Base-by-base conservation (phyloP, 2,329 filamentous ascomycete species). In the Sporothrix schenckii region DNA sequence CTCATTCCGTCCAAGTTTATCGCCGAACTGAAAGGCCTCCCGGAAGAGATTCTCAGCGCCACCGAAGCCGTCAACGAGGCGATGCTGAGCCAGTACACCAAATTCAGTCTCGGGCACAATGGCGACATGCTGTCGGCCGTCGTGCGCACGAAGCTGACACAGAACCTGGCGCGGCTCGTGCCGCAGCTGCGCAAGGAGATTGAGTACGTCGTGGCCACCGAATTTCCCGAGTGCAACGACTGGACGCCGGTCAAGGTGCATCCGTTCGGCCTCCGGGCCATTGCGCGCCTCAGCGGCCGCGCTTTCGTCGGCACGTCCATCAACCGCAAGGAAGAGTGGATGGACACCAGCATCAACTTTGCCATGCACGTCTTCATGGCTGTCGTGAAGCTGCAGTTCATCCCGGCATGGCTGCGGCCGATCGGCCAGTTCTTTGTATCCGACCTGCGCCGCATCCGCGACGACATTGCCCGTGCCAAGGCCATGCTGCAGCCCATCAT, bases 241-340 rank as follows among this genome's bases (percentile, higher is more conserved):
- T 88, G 86, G 86, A 86, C 83, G 0, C 76, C 84, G 0, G 81
- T 87, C 66, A 83, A 82, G 73, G 81, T 87, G 74, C 84, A 86
- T 50, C 81, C 83, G 0, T 83, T 87, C 70, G 79, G 85, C 56
- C 79, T 88, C 2, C 80, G 84, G 27, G 80, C 83, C 4, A 79
- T 89, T 13, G 83, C 86, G 7, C 83, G 85, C 1, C 74, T 88
- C 27, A 86, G 84, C 34, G 85, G 86, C 0, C 80, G 83, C 24
- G 81, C 84, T 4, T 87, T 88, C 72, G 82, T 87, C 7, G 86
- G 86, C 1, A 74, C 81, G 2, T 77, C 80, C 16, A 78, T 87
- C 69, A 85, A 82, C 74, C 84, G 85, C 21, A 78, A 83, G 53
- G 82, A 86, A 73, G 79, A 82, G 70, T 88, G 86, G 86, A 82